Conservation (phyloP, 2,329 filamentous ascomycete species). For the Berkeleyomyces basicola region DNA sequence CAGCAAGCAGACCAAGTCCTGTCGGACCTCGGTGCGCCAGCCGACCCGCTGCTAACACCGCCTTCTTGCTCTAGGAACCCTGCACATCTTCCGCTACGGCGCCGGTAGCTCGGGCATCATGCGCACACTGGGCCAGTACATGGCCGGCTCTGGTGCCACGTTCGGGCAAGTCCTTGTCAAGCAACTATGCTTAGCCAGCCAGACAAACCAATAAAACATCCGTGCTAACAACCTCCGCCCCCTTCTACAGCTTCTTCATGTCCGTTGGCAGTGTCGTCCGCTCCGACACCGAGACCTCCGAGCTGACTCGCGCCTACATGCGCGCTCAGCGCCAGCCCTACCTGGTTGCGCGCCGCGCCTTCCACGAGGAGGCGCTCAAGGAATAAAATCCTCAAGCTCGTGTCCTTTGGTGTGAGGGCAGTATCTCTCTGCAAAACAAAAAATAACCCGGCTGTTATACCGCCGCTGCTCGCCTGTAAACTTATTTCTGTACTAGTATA, state of each 20-base stretch:
- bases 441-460: no score
- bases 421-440: no score
- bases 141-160: constrained; percentile 84
- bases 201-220: background rate
- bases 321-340: constrained; percentile 59
- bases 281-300: constrained; percentile 67
- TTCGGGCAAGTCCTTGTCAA: constrained; percentile 52
- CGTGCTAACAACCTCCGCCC: background rate
- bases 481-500: no score
- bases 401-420: background rate
- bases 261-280: constrained; percentile 93
- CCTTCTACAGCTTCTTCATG: constrained; percentile 68
- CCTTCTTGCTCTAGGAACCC: constrained; percentile 44
- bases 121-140: constrained; percentile 88
- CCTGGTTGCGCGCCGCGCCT: constrained; percentile 31
- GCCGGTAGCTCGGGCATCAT: constrained; percentile 87
- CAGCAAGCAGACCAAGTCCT: background rate
- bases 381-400: background rate
- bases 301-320: constrained; percentile 44
- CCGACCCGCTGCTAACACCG: constrained; percentile 13
- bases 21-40: background rate
- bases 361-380: constrained; percentile 18
- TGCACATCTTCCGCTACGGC: constrained; percentile 90
- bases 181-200: background rate
- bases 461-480: no score